These are phyloP conservation scores for Trichomonas vaginalis DNA, from an alignment of 208 protist genomes.

Conservation along the genomic window DNA sequence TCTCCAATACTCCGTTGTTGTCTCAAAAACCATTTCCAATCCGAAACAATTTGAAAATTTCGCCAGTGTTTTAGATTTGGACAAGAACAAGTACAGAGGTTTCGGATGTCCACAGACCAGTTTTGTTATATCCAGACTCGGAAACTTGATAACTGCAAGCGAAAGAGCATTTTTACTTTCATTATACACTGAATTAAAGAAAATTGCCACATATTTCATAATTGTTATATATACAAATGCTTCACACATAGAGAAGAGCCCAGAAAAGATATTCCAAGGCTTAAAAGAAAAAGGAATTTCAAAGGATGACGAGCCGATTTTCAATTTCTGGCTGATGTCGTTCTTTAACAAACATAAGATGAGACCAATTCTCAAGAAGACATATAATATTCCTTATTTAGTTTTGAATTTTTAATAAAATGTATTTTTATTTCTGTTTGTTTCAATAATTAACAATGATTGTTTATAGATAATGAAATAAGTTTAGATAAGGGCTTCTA, in stretches of 20 bases:
- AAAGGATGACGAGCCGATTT: background rate
- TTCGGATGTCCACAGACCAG: background rate
- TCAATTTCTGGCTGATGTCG: background rate
- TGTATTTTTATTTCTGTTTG: background rate
- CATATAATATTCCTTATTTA: background rate
- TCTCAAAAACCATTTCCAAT: background rate
- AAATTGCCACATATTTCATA: background rate
- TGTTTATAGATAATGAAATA: too few relatives aligned
- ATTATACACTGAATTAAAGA: background rate
- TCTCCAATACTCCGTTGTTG: background rate
- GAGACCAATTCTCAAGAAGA: background rate
- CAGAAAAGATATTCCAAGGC: background rate
- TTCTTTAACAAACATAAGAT: background rate
- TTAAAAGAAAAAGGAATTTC: background rate
- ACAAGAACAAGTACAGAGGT: background rate
- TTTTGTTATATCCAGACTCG: background rate
- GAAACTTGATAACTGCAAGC: background rate
- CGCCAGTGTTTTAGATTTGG: background rate
- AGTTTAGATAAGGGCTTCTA: too few relatives aligned
- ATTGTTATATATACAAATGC: background rate
- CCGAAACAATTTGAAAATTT: background rate
- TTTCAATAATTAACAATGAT: too few relatives aligned
- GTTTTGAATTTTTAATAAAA: background rate
- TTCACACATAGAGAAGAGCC: background rate
- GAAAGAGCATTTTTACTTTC: background rate